Evolutionary conservation across 352 stramenopile genomes (phyloP), one percentile per base, ranked within the genome.

Genomic region (Pythium oligandrum): DNA sequence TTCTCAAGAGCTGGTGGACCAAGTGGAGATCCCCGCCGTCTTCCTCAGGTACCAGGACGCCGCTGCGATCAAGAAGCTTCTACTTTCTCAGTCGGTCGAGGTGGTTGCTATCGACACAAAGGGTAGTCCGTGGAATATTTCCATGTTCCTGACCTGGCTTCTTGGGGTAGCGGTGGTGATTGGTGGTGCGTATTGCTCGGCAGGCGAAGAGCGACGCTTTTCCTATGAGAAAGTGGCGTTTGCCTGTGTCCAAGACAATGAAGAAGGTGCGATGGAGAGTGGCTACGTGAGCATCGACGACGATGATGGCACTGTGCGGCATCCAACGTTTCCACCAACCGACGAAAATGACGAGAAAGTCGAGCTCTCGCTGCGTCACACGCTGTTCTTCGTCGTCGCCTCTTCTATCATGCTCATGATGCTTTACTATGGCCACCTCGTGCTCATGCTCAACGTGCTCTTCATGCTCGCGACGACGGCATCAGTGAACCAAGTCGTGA

Each of bases 361-460:
- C 39, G 59, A 85, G 26, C 65, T 90, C n/a, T 73, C 66, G 4
- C 58, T 62, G n/a, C 64, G 58, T 6, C 79, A 90, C 47, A 71
- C 76, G 3, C 17, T 82, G 17, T 71, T 71, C 47, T 88, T 90
- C 46, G 52, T 88, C 36, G 50, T 85, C 8, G 76, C 70, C 3
- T 75, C 76, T 2, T 90, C 76, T 0, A 61, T 53, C 32, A 59
- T 82, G 51, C 59, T 90, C 26, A 50, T 90, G 34, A 46, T 90
- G 50, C 57, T 88, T 35, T 90, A 83, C 71, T 90, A 88, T 36
- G 75, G 83, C 36, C 66, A 86, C 55, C 8, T 88, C 17, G 47
- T 63, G 42, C 53, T 88, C 10, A 50, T 84, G 34, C 62, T 90
- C 43, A 80, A 74, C 51, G 59, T 86, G 11, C 45, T 86, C 3